A percentile compares a stretch with the other conserved stretches of the same genome.
phyloP scores from a whole-genome alignment of 2,329 filamentous ascomycete genomes.

The Dothideomycetes sp. region DNA sequence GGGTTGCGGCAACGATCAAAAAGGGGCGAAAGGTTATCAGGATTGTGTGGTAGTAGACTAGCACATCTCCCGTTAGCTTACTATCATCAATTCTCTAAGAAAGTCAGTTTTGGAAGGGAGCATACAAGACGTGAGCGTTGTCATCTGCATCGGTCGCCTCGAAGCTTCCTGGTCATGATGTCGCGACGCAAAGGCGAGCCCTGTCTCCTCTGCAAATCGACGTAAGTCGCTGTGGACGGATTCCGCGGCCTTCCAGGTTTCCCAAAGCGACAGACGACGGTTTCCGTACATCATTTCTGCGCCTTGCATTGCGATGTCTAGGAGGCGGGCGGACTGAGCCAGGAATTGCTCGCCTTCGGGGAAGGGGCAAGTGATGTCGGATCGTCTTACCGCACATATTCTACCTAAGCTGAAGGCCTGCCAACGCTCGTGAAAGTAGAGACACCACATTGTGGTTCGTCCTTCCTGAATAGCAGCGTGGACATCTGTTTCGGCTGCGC shows the following conservation, averaged over 20 bases:
- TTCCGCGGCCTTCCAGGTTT: constrained; percentile 17
- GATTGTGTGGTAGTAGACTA: constrained; percentile 14
- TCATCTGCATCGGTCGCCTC: not conserved
- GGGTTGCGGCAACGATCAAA: constrained; percentile 14
- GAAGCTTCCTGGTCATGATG: not conserved
- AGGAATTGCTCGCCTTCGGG: constrained; percentile 13
- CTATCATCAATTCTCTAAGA: no score
- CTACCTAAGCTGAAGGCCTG: constrained; percentile 15
- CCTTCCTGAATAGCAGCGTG: constrained; percentile 15
- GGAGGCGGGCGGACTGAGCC: constrained; percentile 13
- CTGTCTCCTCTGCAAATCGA: constrained; percentile 13
- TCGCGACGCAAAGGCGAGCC: constrained; percentile 9
- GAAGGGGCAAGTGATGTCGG: constrained; percentile 16
- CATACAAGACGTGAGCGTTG: not conserved
- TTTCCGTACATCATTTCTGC: constrained; percentile 16
- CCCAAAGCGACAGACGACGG: constrained; percentile 16
- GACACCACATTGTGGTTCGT: constrained; percentile 18
- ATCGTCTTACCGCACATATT: constrained; percentile 12
- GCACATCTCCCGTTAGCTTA: constrained; percentile 2
- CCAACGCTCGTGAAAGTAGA: constrained; percentile 20
- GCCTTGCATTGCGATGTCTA: constrained; percentile 11
- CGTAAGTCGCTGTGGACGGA: constrained; percentile 15
- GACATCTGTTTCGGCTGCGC: not conserved
- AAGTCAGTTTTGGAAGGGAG: no score
- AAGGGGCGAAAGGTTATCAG: constrained; percentile 17